Percentiles rank a stretch among this genome's conserved stretches.
These are phyloP conservation scores for Peterozyma xylosa DNA, from an alignment of 805 yeast genomes.

Conservation along the genomic window DNA sequence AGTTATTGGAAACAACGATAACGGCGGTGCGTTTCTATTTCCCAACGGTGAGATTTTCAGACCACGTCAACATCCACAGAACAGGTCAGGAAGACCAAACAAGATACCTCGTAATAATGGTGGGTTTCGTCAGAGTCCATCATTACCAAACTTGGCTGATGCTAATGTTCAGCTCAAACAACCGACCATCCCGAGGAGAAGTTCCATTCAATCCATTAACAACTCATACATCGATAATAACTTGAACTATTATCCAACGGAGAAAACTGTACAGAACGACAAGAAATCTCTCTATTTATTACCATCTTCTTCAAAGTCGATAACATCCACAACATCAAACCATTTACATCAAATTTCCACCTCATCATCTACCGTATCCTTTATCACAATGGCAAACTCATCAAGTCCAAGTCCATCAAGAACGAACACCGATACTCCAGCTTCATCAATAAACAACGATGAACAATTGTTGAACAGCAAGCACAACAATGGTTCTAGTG, in stretches of 20 bases:
- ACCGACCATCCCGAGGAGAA: constrained; percentile 2
- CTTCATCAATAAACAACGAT: constrained; percentile 9
- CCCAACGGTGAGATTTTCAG: constrained; percentile 50
- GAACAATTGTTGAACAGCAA: not conserved
- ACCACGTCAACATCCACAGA: constrained; percentile 34
- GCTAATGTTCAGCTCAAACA: constrained; percentile 2
- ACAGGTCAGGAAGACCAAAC: constrained; percentile 28
- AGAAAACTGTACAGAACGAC: not conserved
- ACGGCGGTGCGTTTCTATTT: constrained; percentile 27
- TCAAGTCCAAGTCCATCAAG: constrained; percentile 7
- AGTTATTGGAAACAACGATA: constrained; percentile 3
- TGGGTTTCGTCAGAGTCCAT: constrained; percentile 4
- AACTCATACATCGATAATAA: not conserved
- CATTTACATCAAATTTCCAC: constrained; percentile 4
- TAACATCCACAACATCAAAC: constrained; percentile 10
- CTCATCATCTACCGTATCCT: constrained; percentile 9
- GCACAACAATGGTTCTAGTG: too few relatives aligned
- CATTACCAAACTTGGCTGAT: constrained; percentile 7
- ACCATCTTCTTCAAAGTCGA: constrained; percentile 12
- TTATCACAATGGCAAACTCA: constrained; percentile 5
- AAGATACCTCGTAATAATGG: constrained; percentile 12
- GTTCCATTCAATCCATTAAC: not conserved
- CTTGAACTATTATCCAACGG: too few relatives aligned
- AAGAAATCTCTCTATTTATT: constrained; percentile 8
- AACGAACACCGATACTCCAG: constrained; percentile 7